A percentile compares a stretch with the other conserved stretches of the same genome.
Evolutionary conservation across 2,329 filamentous ascomycete genomes (phyloP).

Genomic region (Claviceps sp.): DNA sequence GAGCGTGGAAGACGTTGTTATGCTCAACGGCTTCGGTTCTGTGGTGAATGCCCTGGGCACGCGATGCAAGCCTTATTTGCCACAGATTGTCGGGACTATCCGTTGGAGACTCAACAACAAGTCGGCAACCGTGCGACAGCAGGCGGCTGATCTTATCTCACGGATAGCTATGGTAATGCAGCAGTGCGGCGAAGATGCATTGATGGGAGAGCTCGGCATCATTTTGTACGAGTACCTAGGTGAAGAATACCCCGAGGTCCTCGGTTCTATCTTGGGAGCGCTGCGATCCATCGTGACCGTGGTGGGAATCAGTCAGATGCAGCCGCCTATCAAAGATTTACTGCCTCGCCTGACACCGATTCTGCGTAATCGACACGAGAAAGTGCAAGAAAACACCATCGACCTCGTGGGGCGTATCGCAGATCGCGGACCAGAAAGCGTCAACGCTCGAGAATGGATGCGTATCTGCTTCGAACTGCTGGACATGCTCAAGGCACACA

Average conservation of each 20-base stretch:
- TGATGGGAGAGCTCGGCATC: constrained; percentile 89
- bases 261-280: constrained; percentile 90
- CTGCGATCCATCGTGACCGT: constrained; percentile 94
- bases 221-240: constrained; percentile 96
- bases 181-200: constrained; percentile 88
- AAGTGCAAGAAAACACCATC: constrained; percentile 98
- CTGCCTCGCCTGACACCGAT: constrained; percentile 95
- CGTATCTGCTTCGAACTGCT: constrained; percentile 97
- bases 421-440: constrained; percentile 88
- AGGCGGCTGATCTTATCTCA: constrained; percentile 91
- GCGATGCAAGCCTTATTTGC: constrained; percentile 89
- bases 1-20: constrained; percentile 87
- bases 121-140: constrained; percentile 88
- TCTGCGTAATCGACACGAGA: constrained; percentile 93
- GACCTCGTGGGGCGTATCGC: constrained; percentile 96
- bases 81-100: constrained; percentile 93
- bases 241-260: constrained; percentile 95
- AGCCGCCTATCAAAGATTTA: constrained; percentile 92
- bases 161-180: constrained; percentile 98
- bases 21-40: constrained; percentile 95
- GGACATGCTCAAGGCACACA: constrained; percentile 99
- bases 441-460: constrained; percentile 99
- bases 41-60: constrained; percentile 91
- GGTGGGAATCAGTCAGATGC: constrained; percentile 95
- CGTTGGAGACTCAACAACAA: constrained; percentile 97